These are phyloP conservation scores for Pyrenochaeta sp. DNA, from an alignment of 2,329 filamentous ascomycete species.

Conservation along the genomic window DNA sequence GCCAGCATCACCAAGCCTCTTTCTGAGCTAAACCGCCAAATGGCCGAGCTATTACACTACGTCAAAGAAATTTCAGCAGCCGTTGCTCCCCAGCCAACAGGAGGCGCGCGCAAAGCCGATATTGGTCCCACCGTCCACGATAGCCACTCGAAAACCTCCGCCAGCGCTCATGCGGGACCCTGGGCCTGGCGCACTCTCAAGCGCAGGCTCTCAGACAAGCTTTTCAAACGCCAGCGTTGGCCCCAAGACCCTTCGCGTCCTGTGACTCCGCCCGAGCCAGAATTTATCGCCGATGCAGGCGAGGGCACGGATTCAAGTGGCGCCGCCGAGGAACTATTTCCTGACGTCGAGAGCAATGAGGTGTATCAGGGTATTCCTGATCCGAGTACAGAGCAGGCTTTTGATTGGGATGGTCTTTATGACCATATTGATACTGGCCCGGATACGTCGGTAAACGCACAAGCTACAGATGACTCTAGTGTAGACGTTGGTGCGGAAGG, in stretches of 20 bases:
- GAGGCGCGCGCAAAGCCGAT: background rate
- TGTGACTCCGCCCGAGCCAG: background rate
- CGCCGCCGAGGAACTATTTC: background rate
- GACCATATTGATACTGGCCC: background rate
- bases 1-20: background rate
- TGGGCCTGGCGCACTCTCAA: background rate
- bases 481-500: no score
- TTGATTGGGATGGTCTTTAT: background rate
- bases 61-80: background rate
- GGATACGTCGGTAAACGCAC: background rate
- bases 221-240: background rate
- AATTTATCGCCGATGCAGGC: background rate
- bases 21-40: background rate
- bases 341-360: background rate
- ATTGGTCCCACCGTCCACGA: background rate
- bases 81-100: no score
- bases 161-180: background rate
- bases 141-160: background rate
- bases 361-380: background rate
- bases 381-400: background rate
- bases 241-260: background rate
- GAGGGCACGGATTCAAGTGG: background rate
- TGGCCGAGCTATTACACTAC: background rate
- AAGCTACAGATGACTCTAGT: no score
- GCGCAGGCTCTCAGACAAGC: background rate